Evolutionary conservation across 2,329 filamentous ascomycete genomes (phyloP).

Genomic region (Periglandula ipomoeae): DNA sequence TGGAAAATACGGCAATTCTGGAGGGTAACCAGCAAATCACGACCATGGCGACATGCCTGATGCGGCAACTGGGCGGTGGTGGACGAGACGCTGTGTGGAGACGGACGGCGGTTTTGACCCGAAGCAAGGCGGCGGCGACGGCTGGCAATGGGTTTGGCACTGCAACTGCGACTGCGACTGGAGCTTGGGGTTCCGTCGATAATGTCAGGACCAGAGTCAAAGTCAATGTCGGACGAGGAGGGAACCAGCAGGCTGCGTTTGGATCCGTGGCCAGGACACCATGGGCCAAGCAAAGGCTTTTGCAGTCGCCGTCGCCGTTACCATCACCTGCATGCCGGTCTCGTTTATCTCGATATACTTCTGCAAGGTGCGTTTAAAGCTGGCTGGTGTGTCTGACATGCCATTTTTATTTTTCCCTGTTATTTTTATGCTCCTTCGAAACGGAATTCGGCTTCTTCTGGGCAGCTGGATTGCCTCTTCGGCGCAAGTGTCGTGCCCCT

Average conservation of each 20-base stretch:
- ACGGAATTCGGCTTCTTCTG: neutral
- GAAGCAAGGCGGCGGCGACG: conserved; percentile 7
- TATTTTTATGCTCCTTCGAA: neutral
- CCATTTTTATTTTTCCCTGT: neutral
- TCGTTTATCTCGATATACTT: neutral
- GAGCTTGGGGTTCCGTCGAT: too few relatives aligned
- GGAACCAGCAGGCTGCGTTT: neutral
- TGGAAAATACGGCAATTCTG: neutral
- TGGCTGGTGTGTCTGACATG: neutral
- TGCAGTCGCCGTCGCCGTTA: too few relatives aligned
- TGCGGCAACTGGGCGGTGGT: conserved; percentile 11
- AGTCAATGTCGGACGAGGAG: neutral
- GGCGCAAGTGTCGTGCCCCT: neutral
- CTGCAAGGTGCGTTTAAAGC: conserved; percentile 1
- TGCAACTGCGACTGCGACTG: neutral
- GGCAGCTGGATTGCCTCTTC: neutral
- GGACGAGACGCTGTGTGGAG: conserved; percentile 7
- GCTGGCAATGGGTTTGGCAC: neutral
- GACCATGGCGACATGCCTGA: conserved; percentile 11
- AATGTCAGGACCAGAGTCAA: too few relatives aligned
- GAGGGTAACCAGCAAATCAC: neutral
- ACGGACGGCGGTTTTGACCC: conserved; percentile 6
- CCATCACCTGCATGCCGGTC: neutral
- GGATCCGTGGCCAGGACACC: neutral
- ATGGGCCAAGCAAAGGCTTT: neutral